These are phyloP conservation scores for Priceomyces haplophilus DNA, from an alignment of 805 yeast genomes.

Conservation along the genomic window DNA sequence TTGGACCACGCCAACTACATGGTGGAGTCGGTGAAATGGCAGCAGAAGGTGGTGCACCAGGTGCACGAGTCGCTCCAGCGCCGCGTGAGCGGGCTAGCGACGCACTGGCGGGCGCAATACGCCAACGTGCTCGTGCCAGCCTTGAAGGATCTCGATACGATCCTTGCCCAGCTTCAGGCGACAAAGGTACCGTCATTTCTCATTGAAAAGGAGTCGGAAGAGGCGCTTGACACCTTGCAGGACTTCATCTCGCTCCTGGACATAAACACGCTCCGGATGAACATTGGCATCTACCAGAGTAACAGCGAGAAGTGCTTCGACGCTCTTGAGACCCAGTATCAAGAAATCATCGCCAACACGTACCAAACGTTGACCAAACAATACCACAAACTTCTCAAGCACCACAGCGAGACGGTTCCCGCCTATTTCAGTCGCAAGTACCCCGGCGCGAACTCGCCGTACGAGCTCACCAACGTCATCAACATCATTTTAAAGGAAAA, in stretches of 20 bases:
- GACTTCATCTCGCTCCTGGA: constrained; percentile 37
- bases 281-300: constrained; percentile 24
- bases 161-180: constrained; percentile 20
- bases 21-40: constrained; percentile 14
- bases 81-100: constrained; percentile 6
- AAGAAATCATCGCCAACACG: constrained; percentile 16
- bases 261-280: constrained; percentile 22
- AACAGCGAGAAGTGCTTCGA: constrained; percentile 22
- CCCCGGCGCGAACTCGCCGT: constrained; percentile 6
- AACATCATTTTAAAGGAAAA: constrained; percentile 38
- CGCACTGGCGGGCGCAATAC: constrained; percentile 9
- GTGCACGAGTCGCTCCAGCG: constrained; percentile 15
- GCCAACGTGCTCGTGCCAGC: constrained; percentile 21
- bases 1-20: constrained; percentile 15
- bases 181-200: constrained; percentile 28
- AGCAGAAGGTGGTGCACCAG: constrained; percentile 12
- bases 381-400: constrained; percentile 13
- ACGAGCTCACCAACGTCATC: constrained; percentile 17
- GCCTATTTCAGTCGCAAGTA: constrained; percentile 14
- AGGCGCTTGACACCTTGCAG: constrained; percentile 10
- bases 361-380: constrained; percentile 13
- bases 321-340: constrained; percentile 14
- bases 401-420: constrained; percentile 19
- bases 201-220: constrained; percentile 1
- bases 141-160: constrained; percentile 21